Evolutionary conservation across 2,329 filamentous ascomycete species (phyloP).

Genomic region (Xylaria digitata): DNA sequence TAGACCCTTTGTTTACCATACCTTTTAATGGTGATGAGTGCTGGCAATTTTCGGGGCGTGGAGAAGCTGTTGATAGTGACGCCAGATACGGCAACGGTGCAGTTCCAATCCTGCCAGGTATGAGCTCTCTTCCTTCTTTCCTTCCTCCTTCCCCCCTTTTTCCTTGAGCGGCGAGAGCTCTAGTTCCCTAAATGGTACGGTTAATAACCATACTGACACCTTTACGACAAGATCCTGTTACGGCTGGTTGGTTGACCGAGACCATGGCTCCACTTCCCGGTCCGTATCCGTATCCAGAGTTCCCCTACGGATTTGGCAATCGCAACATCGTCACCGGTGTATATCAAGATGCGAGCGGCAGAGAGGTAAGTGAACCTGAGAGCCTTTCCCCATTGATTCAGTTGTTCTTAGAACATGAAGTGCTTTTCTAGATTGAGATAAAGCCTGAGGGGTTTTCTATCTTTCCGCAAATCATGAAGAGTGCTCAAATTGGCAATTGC

Average conservation of each 20-base stretch:
- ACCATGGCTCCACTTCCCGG: background rate
- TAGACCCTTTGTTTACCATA: too few relatives aligned
- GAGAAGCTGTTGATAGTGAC: background rate
- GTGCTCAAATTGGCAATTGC: too few relatives aligned
- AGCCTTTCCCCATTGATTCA: too few relatives aligned
- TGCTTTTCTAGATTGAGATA: too few relatives aligned
- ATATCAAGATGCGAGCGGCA: conserved; percentile 3
- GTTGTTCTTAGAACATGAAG: too few relatives aligned
- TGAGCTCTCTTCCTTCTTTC: background rate
- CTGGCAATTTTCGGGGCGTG: conserved; percentile 1
- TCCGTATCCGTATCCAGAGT: background rate
- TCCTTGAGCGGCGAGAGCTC: too few relatives aligned
- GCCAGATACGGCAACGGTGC: background rate
- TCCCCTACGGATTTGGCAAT: background rate
- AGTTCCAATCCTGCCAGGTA: conserved; percentile 2
- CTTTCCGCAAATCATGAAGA: too few relatives aligned
- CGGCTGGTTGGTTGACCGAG: background rate
- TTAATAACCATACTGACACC: background rate
- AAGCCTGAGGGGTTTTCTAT: too few relatives aligned
- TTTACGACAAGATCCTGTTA: background rate
- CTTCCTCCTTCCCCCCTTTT: too few relatives aligned
- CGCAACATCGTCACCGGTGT: conserved; percentile 1
- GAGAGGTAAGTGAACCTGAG: too few relatives aligned
- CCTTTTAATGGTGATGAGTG: background rate
- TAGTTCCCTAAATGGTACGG: too few relatives aligned